phyloP scores from a whole-genome alignment of 2,329 filamentous ascomycete genomes.

The Colletotrichum camelliae region DNA sequence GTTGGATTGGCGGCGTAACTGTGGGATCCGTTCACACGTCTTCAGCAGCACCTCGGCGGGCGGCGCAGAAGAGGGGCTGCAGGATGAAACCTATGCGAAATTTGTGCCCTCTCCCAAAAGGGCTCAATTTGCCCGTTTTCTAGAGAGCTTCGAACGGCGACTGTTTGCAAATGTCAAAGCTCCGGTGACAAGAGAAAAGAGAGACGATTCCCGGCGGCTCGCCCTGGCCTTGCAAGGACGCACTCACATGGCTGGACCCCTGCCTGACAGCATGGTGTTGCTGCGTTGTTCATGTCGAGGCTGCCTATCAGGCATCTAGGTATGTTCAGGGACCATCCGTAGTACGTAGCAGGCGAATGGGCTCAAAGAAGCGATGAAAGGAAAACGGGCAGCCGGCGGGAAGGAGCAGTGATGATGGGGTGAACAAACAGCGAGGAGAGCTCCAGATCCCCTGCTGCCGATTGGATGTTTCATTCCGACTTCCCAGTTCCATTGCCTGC shows the following conservation, averaged over 20 bases:
- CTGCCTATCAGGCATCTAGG: too few relatives aligned
- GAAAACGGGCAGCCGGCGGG: not conserved
- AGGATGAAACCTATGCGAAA: not conserved
- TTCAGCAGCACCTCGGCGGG: not conserved
- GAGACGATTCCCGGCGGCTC: not conserved
- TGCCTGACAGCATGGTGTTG: not conserved
- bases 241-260: not conserved
- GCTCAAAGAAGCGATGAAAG: not conserved
- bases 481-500: not conserved
- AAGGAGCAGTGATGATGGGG: not conserved
- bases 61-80: not conserved
- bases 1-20: not conserved
- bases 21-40: not conserved
- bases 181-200: not conserved
- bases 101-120: not conserved
- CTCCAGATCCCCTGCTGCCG: not conserved
- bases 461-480: slow-evolving; percentile 13
- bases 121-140: not conserved
- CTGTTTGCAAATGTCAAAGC: not conserved
- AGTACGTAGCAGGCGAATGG: not conserved
- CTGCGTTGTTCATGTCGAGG: not conserved
- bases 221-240: not conserved
- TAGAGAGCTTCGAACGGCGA: not conserved
- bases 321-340: not conserved
- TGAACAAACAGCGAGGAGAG: not conserved